These are phyloP conservation scores for Phytophthora sojae DNA, from an alignment of 352 stramenopile species.

Conservation along the genomic window DNA sequence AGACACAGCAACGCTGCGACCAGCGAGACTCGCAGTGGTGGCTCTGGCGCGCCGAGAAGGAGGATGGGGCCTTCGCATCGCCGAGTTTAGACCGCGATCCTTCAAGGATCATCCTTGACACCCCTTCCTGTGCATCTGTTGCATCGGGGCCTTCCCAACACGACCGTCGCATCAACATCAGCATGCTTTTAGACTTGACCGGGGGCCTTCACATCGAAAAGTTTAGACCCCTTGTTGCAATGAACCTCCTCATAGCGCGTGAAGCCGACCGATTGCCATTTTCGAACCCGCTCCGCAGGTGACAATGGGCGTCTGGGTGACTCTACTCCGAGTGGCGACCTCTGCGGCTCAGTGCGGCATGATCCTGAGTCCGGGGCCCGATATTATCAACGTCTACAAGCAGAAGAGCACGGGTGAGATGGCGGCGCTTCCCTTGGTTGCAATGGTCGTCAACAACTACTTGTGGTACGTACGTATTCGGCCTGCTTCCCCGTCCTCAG, in stretches of 20 bases:
- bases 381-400: slow-evolving; percentile 23
- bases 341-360: not conserved
- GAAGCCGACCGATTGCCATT: not conserved
- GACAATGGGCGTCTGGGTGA: not conserved
- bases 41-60: not conserved
- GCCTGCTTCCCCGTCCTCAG: too few species aligned
- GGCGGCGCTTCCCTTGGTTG: slow-evolving; percentile 25
- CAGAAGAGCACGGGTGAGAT: slow-evolving; percentile 28
- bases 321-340: not conserved
- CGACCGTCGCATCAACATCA: not conserved
- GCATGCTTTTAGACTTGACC: not conserved
- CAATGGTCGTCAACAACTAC: slow-evolving; percentile 37
- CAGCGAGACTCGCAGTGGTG: not conserved
- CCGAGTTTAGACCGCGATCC: slow-evolving; percentile 5
- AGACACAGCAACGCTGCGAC: slow-evolving; percentile 1
- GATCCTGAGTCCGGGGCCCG: slow-evolving; percentile 8
- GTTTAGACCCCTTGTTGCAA: not conserved
- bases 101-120: not conserved
- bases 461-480: slow-evolving; percentile 30
- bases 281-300: not conserved
- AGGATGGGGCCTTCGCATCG: slow-evolving; percentile 7
- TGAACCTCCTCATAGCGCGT: not conserved
- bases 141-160: not conserved
- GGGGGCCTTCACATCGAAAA: not conserved
- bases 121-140: not conserved